These are phyloP conservation scores for Paraphaeosphaeria sporulosa DNA, from an alignment of 2,329 filamentous ascomycete genomes.

Conservation along the genomic window DNA sequence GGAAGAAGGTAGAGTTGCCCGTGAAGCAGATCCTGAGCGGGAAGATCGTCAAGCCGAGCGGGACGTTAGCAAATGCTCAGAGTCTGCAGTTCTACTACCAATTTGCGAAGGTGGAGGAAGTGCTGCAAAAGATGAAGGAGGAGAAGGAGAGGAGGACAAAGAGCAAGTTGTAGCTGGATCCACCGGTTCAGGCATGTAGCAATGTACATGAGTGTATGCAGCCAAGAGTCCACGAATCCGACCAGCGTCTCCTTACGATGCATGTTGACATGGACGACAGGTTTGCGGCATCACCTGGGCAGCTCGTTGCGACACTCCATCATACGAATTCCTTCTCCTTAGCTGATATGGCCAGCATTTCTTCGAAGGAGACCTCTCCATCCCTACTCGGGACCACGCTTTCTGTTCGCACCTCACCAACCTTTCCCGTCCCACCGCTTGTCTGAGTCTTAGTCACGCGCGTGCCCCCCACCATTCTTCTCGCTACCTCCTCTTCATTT, in stretches of 20 bases:
- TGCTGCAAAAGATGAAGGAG: slow-evolving; percentile 45
- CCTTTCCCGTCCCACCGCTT: not conserved
- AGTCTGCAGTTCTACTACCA: slow-evolving; percentile 81
- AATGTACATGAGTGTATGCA: not conserved
- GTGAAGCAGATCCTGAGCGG: slow-evolving; percentile 86
- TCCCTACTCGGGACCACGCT: not conserved
- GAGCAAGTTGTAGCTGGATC: slow-evolving; percentile 32
- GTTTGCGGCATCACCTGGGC: too few relatives aligned
- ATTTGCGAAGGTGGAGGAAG: slow-evolving; percentile 75
- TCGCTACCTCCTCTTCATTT: not conserved
- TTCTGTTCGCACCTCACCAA: not conserved
- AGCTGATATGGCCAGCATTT: not conserved
- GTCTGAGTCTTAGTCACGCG: not conserved
- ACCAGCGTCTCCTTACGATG: too few relatives aligned
- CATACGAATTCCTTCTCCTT: not conserved
- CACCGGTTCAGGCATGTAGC: not conserved
- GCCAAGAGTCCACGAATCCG: too few relatives aligned
- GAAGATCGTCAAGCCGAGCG: slow-evolving; percentile 74
- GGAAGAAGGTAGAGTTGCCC: slow-evolving; percentile 85
- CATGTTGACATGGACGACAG: too few relatives aligned
- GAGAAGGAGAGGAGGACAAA: slow-evolving; percentile 23
- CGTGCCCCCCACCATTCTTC: not conserved
- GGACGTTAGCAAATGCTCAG: slow-evolving; percentile 78
- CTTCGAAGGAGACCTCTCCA: slow-evolving; percentile 9
- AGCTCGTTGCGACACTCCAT: not conserved